phyloP scores from a whole-genome alignment of 352 stramenopile genomes.

The Phytophthora vignae region DNA sequence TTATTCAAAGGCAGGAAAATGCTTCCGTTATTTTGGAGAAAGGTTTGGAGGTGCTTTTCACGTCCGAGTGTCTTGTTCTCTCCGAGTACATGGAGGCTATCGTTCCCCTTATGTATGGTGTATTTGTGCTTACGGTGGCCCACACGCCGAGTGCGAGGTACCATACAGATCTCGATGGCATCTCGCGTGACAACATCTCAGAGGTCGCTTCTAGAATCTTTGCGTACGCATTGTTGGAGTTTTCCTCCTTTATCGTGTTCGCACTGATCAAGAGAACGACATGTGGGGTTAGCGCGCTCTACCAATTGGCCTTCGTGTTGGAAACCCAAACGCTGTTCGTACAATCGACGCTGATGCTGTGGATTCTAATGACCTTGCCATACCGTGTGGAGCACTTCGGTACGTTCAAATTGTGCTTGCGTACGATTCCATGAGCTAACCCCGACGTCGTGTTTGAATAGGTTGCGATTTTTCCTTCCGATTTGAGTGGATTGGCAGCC shows the following conservation, averaged over 20 bases:
- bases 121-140: slow-evolving; percentile 24
- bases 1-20: background rate
- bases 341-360: slow-evolving; percentile 36
- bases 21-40: slow-evolving; percentile 26
- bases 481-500: slow-evolving; percentile 16
- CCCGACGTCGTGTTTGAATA: background rate
- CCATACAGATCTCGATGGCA: slow-evolving; percentile 35
- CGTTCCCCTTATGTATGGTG: slow-evolving; percentile 39
- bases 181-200: slow-evolving; percentile 9
- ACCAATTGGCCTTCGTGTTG: slow-evolving; percentile 49
- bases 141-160: slow-evolving; percentile 36
- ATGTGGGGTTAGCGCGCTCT: slow-evolving; percentile 25
- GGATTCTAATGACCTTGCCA: slow-evolving; percentile 32
- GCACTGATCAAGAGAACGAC: slow-evolving; percentile 8
- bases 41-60: slow-evolving; percentile 34
- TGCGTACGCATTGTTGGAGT: slow-evolving; percentile 35
- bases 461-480: slow-evolving; percentile 29
- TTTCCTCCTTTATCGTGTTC: slow-evolving; percentile 36
- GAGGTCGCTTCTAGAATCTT: slow-evolving; percentile 19
- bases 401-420: slow-evolving; percentile 15
- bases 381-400: slow-evolving; percentile 38
- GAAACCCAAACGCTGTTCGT: slow-evolving; percentile 39
- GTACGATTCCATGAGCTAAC: background rate
- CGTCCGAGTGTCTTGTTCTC: slow-evolving; percentile 45
- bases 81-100: slow-evolving; percentile 52